Evolutionary conservation across 1,284 basidiomycete species (phyloP), one percentile per base, ranked within the genome.

Genomic region (Puccinia coronata): DNA sequence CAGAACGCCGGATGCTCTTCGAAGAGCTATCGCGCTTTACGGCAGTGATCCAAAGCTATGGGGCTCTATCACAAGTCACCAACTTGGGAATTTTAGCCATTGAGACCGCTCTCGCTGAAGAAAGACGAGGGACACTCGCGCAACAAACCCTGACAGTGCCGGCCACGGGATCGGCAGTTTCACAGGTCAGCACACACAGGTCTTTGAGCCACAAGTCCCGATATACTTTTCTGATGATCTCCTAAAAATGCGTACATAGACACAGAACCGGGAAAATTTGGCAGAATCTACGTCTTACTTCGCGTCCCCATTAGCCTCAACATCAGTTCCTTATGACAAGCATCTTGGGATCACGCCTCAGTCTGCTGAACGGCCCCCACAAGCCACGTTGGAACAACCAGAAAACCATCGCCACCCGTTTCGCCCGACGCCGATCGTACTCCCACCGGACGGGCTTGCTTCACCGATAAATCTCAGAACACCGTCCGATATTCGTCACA

Each of bases 21-120:
- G 59, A 81, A 39, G 79, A 81, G 59, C 49, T 81, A 20, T 65
- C 57, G 11, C 53, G 51, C 12, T 81, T 81, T 31, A 81, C 79
- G 11, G 71, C 53, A 2, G 55, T 73, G 16, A 63, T 81, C 16
- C 70, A 57, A 23, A 23, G 41, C 47, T 65, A 67, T 55, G 79
- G 79, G 18, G 47, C 39, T 28, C 31, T 81, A 25, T 81, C 79
- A 2, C 79, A 81, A 53, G 79, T 81, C 18, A 81, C 79, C 18
- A 74, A 73, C 49, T 43, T 65, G 20, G 79, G 79, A 39, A 81
- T 73, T 25, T 53, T 65, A 34, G 79, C 71, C 18, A 81, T 81
- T 25, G 79, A 81, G 61, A 67, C 71, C n/a, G 55, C 70, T 41
- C 34, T 81, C 1, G 59, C 43, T n/a, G 41, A 74, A 74, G 79